A percentile compares a stretch with the other conserved stretches of the same genome.
These are phyloP conservation scores for Darksidea phi DNA, from an alignment of 495 filamentous ascomycete species.

Conservation along the genomic window DNA sequence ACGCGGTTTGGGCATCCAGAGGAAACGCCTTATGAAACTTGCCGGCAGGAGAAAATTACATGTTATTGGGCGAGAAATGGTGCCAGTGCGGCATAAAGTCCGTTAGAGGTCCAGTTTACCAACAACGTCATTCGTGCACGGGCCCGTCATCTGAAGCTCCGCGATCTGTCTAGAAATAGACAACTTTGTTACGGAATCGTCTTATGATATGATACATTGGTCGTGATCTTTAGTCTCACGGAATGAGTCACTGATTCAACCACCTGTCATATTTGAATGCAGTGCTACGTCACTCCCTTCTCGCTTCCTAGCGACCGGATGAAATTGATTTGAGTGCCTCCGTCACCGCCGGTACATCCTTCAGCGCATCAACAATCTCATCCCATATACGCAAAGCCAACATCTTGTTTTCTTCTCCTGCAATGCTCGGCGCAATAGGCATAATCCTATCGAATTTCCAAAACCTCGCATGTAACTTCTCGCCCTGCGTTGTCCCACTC, in stretches of 20 bases:
- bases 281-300: too few species aligned
- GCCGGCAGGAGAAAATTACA: neutral
- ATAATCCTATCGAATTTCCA: conserved; percentile 26
- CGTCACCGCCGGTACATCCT: conserved; percentile 9
- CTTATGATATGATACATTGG: too few species aligned
- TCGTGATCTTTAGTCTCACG: too few species aligned
- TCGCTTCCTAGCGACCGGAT: too few species aligned
- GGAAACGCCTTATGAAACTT: conserved; percentile 3
- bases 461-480: conserved; percentile 27
- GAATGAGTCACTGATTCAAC: too few species aligned
- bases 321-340: neutral
- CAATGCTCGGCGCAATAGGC: conserved; percentile 16
- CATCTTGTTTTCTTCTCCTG: conserved; percentile 26
- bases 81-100: neutral
- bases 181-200: too few species aligned
- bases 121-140: conserved; percentile 13
- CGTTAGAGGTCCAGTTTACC: neutral
- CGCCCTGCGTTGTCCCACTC: conserved; percentile 26
- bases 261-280: too few species aligned
- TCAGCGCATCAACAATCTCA: conserved; percentile 11
- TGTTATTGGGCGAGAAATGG: neutral
- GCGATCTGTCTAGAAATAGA: too few species aligned
- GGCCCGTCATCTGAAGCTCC: neutral
- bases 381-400: conserved; percentile 14
- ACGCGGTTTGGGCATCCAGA: conserved; percentile 30